Conservation (phyloP, 345 rosid genomes). For the Aurinia saxatilis region DNA sequence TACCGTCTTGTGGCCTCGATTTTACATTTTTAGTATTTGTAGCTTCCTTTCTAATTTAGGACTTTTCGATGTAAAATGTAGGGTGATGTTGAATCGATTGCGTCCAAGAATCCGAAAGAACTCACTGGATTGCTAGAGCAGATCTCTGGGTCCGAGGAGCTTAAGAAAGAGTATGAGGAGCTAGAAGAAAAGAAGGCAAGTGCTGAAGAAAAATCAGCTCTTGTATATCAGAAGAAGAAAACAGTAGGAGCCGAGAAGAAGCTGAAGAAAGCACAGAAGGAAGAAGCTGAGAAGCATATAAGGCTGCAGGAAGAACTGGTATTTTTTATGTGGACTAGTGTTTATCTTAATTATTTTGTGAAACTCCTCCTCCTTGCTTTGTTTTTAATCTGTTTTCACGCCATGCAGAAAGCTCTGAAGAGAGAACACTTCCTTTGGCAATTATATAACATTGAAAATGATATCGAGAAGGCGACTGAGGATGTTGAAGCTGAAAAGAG, state of each 20-base stretch:
- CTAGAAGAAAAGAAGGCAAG: conserved; percentile 67
- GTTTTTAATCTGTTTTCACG: conserved; percentile 1
- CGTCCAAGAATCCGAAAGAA: conserved; percentile 92
- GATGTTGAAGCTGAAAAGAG: conserved; percentile 64
- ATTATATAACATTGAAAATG: conserved; percentile 69
- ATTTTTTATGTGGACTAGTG: conserved; percentile 6
- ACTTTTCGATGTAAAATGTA: conserved; percentile 20
- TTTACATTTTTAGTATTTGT: background rate
- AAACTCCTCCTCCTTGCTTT: background rate
- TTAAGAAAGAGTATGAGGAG: conserved; percentile 82
- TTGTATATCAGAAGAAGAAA: conserved; percentile 77
- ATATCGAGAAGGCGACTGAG: conserved; percentile 46
- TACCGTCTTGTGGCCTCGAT: background rate
- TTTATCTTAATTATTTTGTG: background rate
- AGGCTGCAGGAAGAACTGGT: conserved; percentile 91
- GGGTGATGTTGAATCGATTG: conserved; percentile 99
- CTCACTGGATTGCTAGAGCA: conserved; percentile 86
- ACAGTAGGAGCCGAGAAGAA: conserved; percentile 78
- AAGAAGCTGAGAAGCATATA: conserved; percentile 94
- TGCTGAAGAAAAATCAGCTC: conserved; percentile 84
- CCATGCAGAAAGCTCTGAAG: conserved; percentile 81
- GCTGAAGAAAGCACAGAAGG: conserved; percentile 97
- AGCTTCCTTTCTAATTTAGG: background rate
- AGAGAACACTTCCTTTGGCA: conserved; percentile 82
- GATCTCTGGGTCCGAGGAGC: conserved; percentile 94